These are phyloP conservation scores for Sorghum bicolor DNA, from an alignment of 176 grass and related monocot species.

Conservation along the genomic window Sorghum_bicolor_NCBIv3 NC_012870.2:75323501-75324000, in stretches of 20 bases:
- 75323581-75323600: constrained; percentile 27
- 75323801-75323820: too few species aligned
- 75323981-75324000: background rate
- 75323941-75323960: too few species aligned
- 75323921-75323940: background rate
- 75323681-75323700: constrained; percentile 66
- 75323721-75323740: constrained; percentile 62
- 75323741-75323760: constrained; percentile 74
- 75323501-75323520: too few species aligned
- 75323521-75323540: background rate
- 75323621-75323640: constrained; percentile 71
- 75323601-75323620: constrained; percentile 54
- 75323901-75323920: background rate
- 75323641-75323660: constrained; percentile 43
- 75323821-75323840: too few species aligned
- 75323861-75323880: constrained; percentile 31
- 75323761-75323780: constrained; percentile 29
- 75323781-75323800: too few species aligned
- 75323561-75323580: background rate
- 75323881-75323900: background rate
- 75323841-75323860: background rate
- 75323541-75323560: background rate
- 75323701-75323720: constrained; percentile 58
- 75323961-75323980: background rate
- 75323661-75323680: constrained; percentile 84